A percentile compares a stretch with the other conserved stretches of the same genome.
Evolutionary conservation across 495 filamentous ascomycete genomes (phyloP).

Genomic region (Beverwykella pulmonaria): DNA sequence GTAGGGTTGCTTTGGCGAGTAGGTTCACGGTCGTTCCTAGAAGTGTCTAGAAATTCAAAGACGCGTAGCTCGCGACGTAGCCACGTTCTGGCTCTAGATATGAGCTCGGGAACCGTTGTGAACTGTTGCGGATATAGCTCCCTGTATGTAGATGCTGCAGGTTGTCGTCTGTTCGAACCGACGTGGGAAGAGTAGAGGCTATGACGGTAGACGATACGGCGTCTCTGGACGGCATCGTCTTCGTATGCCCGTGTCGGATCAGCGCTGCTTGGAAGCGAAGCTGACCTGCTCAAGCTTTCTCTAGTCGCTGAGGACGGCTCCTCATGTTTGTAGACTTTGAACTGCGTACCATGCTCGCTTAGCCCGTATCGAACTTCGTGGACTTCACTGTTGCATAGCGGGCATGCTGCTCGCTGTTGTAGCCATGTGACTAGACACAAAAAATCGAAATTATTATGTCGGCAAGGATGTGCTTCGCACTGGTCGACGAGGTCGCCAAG

Average conservation of each 20-base stretch:
- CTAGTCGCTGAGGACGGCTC: background rate
- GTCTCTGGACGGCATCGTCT: background rate
- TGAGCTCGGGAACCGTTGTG: background rate
- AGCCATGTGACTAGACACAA: background rate
- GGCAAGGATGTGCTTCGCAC: background rate
- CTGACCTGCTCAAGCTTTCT: background rate
- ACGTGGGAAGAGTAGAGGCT: constrained; percentile 1
- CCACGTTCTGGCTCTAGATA: constrained; percentile 2
- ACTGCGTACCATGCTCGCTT: background rate
- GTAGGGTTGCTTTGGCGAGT: background rate
- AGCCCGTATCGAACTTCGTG: background rate
- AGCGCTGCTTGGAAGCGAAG: background rate
- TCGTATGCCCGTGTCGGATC: background rate
- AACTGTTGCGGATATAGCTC: background rate
- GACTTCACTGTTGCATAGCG: constrained; percentile 2
- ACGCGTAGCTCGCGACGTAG: constrained; percentile 2
- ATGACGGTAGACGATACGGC: background rate
- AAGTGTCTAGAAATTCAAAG: background rate
- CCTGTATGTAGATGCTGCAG: background rate
- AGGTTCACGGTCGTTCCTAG: background rate
- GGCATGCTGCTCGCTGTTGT: constrained; percentile 1
- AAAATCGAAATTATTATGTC: constrained; percentile 6
- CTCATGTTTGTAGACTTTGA: background rate
- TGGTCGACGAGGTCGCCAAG: background rate
- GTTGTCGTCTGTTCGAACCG: background rate